Evolutionary conservation across 2,329 filamentous ascomycete species (phyloP).

Genomic region (Hymenoscyphus fraxineus): DNA sequence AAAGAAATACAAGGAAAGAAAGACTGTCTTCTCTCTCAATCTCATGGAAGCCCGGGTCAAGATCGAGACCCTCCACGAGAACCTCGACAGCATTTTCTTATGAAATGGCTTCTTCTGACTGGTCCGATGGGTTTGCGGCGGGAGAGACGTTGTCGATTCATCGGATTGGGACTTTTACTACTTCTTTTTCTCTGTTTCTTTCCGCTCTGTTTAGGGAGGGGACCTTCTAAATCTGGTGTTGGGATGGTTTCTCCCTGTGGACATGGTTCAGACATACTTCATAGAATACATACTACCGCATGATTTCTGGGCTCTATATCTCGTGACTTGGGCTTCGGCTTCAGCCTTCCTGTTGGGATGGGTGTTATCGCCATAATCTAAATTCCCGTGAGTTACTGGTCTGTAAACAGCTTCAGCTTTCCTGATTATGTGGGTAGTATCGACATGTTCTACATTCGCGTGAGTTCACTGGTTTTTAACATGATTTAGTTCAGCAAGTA

Average conservation of each 20-base stretch:
- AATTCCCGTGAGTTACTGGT: too few species aligned
- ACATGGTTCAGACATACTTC: slow-evolving; percentile 12
- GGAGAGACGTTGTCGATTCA: slow-evolving; percentile 49
- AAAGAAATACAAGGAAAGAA: slow-evolving; percentile 31
- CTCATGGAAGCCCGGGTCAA: slow-evolving; percentile 29
- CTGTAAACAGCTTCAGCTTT: too few species aligned
- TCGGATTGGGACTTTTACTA: slow-evolving; percentile 26
- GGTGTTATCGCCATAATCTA: too few species aligned
- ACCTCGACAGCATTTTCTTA: slow-evolving; percentile 37
- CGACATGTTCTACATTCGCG: too few species aligned
- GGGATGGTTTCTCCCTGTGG: neutral
- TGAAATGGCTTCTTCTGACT: slow-evolving; percentile 22
- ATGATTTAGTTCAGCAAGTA: too few species aligned
- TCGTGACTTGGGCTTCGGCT: neutral
- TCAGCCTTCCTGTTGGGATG: too few species aligned
- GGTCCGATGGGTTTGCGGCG: slow-evolving; percentile 30
- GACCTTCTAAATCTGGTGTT: neutral
- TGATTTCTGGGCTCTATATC: neutral
- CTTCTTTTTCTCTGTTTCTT: slow-evolving; percentile 13
- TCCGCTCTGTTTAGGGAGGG: neutral
- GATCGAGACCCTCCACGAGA: slow-evolving; percentile 29
- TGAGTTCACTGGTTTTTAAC: too few species aligned
- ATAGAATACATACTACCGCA: slow-evolving; percentile 23
- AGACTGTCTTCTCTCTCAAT: slow-evolving; percentile 66
- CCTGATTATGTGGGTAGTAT: too few species aligned